phyloP scores from a whole-genome alignment of 805 yeast species.

The Candida taoyuanica region DNA sequence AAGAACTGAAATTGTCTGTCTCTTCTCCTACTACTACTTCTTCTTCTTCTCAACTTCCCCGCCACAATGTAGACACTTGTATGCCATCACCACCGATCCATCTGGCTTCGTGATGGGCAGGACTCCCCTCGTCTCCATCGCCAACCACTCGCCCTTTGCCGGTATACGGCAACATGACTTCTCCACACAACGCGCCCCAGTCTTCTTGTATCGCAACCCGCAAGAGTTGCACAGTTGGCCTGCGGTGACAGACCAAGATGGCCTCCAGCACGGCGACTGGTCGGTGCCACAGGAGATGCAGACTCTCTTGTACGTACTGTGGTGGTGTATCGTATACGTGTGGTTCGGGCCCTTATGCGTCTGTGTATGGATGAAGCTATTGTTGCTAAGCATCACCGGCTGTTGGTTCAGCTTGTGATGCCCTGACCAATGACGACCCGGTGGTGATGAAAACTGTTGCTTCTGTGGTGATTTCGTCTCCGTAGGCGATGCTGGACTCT shows the following conservation, averaged over 20 bases:
- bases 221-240: constrained; percentile 98
- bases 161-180: constrained; percentile 80
- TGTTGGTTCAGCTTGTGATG: constrained; percentile 16
- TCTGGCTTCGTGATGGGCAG: constrained; percentile 28
- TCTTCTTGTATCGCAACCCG: constrained; percentile 90
- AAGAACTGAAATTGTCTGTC: no score
- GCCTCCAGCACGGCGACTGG: constrained; percentile 98
- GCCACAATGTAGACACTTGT: constrained; percentile 56
- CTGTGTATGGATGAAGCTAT: constrained; percentile 25
- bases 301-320: constrained; percentile 37
- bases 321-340: constrained; percentile 28
- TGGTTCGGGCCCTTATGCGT: constrained; percentile 27
- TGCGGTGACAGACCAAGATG: constrained; percentile 85
- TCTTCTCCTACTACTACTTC: no score
- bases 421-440: constrained; percentile 11
- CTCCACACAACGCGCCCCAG: constrained; percentile 85
- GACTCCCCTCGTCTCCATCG: constrained; percentile 73
- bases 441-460: constrained; percentile 4
- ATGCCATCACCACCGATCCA: constrained; percentile 30
- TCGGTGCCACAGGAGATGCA: constrained; percentile 90
- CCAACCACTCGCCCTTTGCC: constrained; percentile 91
- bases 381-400: constrained; percentile 14
- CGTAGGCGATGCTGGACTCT: constrained; percentile 10
- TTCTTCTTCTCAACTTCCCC: constrained; percentile 46
- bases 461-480: constrained; percentile 1